Conservation (phyloP, 176 grass and related monocot species). For the Olyra latifolia region DNA sequence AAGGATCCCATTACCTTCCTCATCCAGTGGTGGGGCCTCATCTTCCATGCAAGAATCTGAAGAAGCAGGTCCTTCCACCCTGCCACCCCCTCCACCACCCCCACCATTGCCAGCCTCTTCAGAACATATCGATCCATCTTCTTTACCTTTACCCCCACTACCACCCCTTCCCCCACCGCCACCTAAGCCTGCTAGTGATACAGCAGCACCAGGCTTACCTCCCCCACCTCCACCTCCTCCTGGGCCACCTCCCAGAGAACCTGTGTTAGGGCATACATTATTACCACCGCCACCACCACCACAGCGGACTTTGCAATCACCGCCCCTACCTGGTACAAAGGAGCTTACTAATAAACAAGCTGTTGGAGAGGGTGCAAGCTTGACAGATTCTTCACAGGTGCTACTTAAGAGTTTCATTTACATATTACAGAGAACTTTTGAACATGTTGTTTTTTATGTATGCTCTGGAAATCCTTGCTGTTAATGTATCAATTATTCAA, state of each 20-base stretch:
- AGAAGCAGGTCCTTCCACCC: constrained; percentile 64
- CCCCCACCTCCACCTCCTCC: constrained; percentile 80
- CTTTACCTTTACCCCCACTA: constrained; percentile 54
- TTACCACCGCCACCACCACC: constrained; percentile 66
- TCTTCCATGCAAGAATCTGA: constrained; percentile 69
- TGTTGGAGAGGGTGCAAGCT: constrained; percentile 36
- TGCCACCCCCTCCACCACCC: constrained; percentile 71
- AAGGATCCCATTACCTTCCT: constrained; percentile 64
- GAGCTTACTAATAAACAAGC: constrained; percentile 44
- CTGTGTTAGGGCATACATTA: constrained; percentile 43
- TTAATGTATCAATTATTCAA: constrained; percentile 16
- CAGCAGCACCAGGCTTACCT: constrained; percentile 40
- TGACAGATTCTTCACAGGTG: constrained; percentile 54
- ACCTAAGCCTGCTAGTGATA: constrained; percentile 41
- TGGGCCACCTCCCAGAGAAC: constrained; percentile 66
- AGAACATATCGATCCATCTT: constrained; percentile 55
- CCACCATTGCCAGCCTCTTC: constrained; percentile 59
- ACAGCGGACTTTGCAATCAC: constrained; percentile 53
- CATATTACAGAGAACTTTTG: not conserved
- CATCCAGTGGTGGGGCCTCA: constrained; percentile 52
- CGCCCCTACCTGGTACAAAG: constrained; percentile 37
- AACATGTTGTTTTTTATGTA: constrained; percentile 6
- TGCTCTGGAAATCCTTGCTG: constrained; percentile 9
- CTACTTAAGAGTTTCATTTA: constrained; percentile 8
- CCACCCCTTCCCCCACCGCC: constrained; percentile 57